A percentile compares a stretch with the other conserved stretches of the same genome.
Evolutionary conservation across 2,329 filamentous ascomycete genomes (phyloP).

Genomic region (Cladosporium cucumerinum): DNA sequence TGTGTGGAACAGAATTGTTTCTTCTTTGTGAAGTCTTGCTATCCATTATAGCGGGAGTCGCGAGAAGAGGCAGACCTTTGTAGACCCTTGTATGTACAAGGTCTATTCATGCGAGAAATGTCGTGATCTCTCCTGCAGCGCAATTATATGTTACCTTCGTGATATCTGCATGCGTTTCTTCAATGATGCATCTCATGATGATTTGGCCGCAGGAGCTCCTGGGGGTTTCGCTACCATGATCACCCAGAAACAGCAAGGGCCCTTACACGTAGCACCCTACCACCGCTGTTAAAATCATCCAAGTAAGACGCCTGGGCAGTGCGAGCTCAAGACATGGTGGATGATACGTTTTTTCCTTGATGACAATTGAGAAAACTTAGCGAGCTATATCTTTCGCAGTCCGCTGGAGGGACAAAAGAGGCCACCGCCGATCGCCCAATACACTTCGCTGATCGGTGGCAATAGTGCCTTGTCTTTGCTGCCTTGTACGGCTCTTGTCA

Average conservation of each 20-base stretch:
- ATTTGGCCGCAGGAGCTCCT: not conserved
- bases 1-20: constrained; percentile 7
- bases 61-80: not conserved
- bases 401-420: not conserved
- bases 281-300: not conserved
- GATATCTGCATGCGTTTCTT: not conserved
- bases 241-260: not conserved
- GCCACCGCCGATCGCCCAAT: not conserved
- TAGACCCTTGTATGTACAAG: not conserved
- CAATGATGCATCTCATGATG: not conserved
- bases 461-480: no score
- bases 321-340: not conserved
- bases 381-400: not conserved
- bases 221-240: not conserved
- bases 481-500: not conserved
- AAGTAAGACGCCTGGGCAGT: not conserved
- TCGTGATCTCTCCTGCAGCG: not conserved
- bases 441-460: not conserved
- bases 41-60: not conserved
- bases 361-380: not conserved
- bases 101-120: not conserved
- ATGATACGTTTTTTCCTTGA: not conserved
- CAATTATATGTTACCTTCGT: not conserved
- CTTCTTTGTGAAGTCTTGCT: not conserved
- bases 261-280: not conserved